Evolutionary conservation across 23 red algal genomes (phyloP).

Genomic region (Cyanidium caldarium): DNA sequence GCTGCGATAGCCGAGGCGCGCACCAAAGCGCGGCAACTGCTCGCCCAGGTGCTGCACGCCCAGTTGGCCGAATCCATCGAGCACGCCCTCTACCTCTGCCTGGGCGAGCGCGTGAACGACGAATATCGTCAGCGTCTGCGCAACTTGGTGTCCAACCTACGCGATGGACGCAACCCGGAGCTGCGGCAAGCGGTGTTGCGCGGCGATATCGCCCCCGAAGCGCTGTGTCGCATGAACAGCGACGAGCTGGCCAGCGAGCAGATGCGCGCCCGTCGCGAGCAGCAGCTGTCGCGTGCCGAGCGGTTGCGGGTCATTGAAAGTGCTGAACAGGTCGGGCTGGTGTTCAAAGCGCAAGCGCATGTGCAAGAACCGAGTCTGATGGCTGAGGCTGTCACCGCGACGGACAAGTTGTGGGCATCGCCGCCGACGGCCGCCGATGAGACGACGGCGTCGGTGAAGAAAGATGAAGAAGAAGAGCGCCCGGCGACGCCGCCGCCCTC

Average conservation of each 20-base stretch:
- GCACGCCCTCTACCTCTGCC: not conserved
- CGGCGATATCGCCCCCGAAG: not conserved
- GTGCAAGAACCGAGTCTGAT: no score
- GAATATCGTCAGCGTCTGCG: not conserved
- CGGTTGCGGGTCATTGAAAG: not conserved
- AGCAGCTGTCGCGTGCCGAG: not conserved
- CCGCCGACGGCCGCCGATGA: no score
- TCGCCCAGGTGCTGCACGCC: not conserved
- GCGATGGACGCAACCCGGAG: not conserved
- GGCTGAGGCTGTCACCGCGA: no score
- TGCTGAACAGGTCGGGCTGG: not conserved
- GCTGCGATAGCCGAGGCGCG: no score
- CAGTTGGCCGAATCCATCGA: not conserved
- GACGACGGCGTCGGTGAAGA: no score
- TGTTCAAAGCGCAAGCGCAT: not conserved
- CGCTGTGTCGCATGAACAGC: not conserved
- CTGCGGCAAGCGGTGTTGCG: not conserved
- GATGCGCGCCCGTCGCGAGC: not conserved
- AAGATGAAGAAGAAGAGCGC: no score
- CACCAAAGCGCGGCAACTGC: not conserved
- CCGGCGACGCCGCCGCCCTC: no score
- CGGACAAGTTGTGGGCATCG: no score
- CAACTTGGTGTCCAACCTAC: not conserved
- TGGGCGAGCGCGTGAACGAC: not conserved
- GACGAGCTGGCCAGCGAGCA: conserved; percentile 12